Conservation (phyloP, 768 basidiomycete species). For the Gautieria morchelliformis region DNA sequence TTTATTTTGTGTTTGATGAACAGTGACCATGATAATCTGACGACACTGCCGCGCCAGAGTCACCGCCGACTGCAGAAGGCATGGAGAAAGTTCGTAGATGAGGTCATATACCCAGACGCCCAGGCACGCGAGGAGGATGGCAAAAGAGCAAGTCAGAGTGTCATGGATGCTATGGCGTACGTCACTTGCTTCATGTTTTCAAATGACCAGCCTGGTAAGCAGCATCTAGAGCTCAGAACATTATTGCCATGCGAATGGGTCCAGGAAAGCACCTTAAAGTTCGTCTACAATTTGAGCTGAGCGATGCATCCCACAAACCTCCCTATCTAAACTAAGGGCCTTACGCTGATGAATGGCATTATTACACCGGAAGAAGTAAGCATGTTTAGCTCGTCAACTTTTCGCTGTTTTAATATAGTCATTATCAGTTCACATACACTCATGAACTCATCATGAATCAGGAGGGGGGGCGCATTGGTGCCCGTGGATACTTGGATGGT, state of each 20-base stretch:
- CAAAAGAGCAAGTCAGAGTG: conserved; percentile 67
- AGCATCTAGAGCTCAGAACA: conserved; percentile 34
- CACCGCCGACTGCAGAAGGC: conserved; percentile 53
- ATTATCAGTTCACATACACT: not conserved
- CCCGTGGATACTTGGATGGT: conserved; percentile 79
- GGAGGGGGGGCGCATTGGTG: conserved; percentile 59
- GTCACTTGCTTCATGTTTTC: conserved; percentile 24
- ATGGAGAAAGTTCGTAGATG: conserved; percentile 58
- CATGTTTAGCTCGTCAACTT: conserved; percentile 22
- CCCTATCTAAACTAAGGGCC: conserved; percentile 29
- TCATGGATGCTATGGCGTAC: conserved; percentile 73
- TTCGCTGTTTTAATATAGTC: conserved; percentile 68
- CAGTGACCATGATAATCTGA: not conserved
- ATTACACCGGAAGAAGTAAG: conserved; percentile 67
- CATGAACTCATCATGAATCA: conserved; percentile 63
- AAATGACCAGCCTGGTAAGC: not conserved
- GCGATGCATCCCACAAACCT: not conserved
- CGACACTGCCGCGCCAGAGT: conserved; percentile 28
- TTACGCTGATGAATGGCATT: conserved; percentile 58
- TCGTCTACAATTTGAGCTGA: not conserved
- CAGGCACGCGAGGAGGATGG: conserved; percentile 70
- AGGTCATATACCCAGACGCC: conserved; percentile 43
- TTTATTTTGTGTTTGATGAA: not conserved
- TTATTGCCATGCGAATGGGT: conserved; percentile 93
- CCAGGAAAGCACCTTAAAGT: conserved; percentile 79